Conservation (phyloP, 208 protist species). For the Trypanosoma scelopori region DNA sequence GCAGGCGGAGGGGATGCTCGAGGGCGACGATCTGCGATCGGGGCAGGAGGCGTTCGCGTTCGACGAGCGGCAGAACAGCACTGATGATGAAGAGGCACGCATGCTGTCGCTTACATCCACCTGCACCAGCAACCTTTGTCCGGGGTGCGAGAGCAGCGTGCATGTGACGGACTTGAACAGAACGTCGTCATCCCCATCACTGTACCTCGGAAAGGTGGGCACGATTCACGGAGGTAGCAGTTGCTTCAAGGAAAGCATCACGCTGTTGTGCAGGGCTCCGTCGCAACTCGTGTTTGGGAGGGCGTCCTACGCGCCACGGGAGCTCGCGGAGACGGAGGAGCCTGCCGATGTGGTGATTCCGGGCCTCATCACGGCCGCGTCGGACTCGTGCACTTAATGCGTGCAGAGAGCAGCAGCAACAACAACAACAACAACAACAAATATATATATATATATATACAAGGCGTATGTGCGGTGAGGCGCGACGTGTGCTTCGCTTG, state of each 20-base stretch:
- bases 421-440: no score
- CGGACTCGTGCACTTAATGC: conserved; percentile 1
- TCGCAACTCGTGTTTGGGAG: conserved; percentile 17
- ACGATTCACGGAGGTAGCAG: neutral
- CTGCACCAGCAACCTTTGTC: neutral
- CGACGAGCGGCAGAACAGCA: neutral
- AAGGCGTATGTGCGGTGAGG: neutral
- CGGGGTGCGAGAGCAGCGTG: no score
- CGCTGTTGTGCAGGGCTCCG: conserved; percentile 6
- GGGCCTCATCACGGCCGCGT: neutral
- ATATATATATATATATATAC: no score
- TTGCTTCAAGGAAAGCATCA: conserved; percentile 14
- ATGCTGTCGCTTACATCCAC: no score
- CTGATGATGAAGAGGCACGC: neutral
- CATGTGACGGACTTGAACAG: neutral
- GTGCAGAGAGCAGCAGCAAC: no score
- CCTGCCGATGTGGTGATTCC: neutral
- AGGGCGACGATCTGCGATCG: no score
- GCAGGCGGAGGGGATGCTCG: neutral
- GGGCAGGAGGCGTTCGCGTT: no score
- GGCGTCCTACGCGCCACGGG: conserved; percentile 4
- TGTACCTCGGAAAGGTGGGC: conserved; percentile 4
- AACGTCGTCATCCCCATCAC: neutral
- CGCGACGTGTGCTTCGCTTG: no score
- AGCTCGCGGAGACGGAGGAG: neutral